Evolutionary conservation across 1,284 basidiomycete genomes (phyloP).

Genomic region (Apiotrichum gracile): DNA sequence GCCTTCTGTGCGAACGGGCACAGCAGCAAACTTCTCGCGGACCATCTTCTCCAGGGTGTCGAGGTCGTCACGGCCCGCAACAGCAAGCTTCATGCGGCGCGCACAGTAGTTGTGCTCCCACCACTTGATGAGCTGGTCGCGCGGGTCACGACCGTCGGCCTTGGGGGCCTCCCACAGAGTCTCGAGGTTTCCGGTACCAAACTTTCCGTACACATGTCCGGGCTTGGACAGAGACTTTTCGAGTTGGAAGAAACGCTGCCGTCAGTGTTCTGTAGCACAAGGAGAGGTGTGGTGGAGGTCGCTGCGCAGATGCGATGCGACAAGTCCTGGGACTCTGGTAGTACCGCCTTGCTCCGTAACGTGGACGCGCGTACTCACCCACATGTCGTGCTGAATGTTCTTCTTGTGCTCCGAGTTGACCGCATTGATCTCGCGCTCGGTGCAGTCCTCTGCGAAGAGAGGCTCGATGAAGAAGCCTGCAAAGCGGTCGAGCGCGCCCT

Average conservation of each 20-base stretch:
- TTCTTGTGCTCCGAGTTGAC: conserved; percentile 99
- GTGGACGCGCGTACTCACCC: conserved; percentile 48
- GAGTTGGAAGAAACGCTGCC: conserved; percentile 91
- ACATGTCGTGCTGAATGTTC: conserved; percentile 89
- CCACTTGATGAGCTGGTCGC: conserved; percentile 89
- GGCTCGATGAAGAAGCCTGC: conserved; percentile 92
- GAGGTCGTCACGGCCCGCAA: conserved; percentile 74
- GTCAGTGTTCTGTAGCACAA: conserved; percentile 26
- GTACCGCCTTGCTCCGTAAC: neutral
- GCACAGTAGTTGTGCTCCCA: conserved; percentile 91
- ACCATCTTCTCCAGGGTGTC: conserved; percentile 45
- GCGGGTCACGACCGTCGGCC: conserved; percentile 69
- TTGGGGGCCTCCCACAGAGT: conserved; percentile 64
- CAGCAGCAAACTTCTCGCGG: conserved; percentile 38
- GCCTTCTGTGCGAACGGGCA: conserved; percentile 40
- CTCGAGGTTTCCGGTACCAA: conserved; percentile 81
- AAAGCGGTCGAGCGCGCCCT: conserved; percentile 83
- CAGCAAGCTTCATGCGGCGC: conserved; percentile 83
- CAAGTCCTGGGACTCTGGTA: too few relatives aligned
- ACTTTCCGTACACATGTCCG: conserved; percentile 86
- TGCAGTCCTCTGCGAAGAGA: conserved; percentile 79
- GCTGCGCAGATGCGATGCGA: too few relatives aligned
- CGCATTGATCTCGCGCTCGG: conserved; percentile 89
- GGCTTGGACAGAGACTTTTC: conserved; percentile 80
- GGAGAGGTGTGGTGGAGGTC: too few relatives aligned